Conservation (phyloP, 2,329 filamentous ascomycete species). For the Orbilia blumenaviensis region DNA sequence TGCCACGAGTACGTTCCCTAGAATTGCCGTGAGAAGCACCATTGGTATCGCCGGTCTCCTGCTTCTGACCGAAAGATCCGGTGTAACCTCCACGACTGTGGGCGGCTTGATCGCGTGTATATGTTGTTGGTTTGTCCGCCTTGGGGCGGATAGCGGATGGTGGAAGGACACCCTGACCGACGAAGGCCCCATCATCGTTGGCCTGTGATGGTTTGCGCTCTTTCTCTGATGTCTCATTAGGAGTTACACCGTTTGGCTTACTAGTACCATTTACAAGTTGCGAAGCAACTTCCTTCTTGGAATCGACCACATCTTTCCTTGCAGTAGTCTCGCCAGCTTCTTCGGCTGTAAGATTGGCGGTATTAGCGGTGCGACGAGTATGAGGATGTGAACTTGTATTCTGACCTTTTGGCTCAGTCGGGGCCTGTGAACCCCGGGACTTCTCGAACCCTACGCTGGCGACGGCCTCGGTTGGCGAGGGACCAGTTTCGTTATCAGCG, state of each 20-base stretch:
- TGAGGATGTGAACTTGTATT: slow-evolving; percentile 14
- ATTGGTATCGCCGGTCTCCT: slow-evolving; percentile 25
- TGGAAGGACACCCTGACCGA: slow-evolving; percentile 52
- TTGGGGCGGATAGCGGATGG: slow-evolving; percentile 37
- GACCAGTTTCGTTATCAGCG: slow-evolving; percentile 59
- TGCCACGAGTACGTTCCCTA: slow-evolving; percentile 52
- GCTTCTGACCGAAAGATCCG: slow-evolving; percentile 33
- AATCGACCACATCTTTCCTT: slow-evolving; percentile 30
- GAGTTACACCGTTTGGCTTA: slow-evolving; percentile 12
- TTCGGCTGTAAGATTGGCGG: slow-evolving; percentile 4
- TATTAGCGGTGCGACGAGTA: slow-evolving; percentile 31
- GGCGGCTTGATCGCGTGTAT: slow-evolving; percentile 25
- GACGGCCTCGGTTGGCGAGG: slow-evolving; percentile 25
- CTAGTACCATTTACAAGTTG: slow-evolving; percentile 18
- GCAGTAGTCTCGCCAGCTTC: slow-evolving; percentile 11
- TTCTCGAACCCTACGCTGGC: slow-evolving; percentile 25
- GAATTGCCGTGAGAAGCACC: slow-evolving; percentile 11
- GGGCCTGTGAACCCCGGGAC: slow-evolving; percentile 28
- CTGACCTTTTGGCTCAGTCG: slow-evolving; percentile 44
- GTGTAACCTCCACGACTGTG: slow-evolving; percentile 20
- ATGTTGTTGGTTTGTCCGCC: slow-evolving; percentile 29
- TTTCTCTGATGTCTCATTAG: slow-evolving; percentile 25
- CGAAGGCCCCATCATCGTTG: slow-evolving; percentile 49
- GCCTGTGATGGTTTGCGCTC: slow-evolving; percentile 41
- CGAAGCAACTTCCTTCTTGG: neutral